Base-by-base conservation (phyloP, 768 basidiomycete genomes). In the Epithele typhae region DNA sequence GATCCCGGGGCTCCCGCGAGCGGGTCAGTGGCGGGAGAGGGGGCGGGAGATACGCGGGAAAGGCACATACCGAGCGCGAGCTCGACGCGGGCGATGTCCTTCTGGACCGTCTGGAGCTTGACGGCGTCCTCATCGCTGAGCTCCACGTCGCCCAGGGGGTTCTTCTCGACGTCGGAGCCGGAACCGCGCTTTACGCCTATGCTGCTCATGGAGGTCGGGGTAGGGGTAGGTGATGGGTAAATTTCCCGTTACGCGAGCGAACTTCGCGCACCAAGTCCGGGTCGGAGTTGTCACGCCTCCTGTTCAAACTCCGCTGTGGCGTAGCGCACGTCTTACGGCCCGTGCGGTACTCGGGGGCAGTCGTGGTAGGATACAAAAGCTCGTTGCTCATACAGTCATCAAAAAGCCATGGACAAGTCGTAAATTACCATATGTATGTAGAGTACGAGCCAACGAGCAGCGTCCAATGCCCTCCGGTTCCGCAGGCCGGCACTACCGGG, bases 151-250 rank as follows among this genome's bases (percentile, higher is more conserved):
- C 77, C 68, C 24, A 88, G 72, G 52, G 81, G 79, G 61, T 66
- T 64, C 64, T 88, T 89, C 63, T 80, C 80, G n/a, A 72, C 77
- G 39, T 87, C 84, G 36, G 82, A 78, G 10, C 87, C 88, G 48
- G 86, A 84, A 35, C 76, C 81, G 66, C 89, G 84, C 73, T 92
- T 88, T 44, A 61, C 63, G 30, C 58, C 61, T 48, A 59, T 61
- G 48, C 42, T 60, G 53, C 55, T 54, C 60, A 62, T 60, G 39
- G 41, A 37, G 37, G 45, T 52, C 23, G 51, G 25, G 34, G 45
- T 25, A 38, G 44, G 25, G n/a, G 40, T 9, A 37, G 34, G 38
- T 40, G 44, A 50, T 48, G 48, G 49, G 53, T 48, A 49, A 49
- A 48, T 41, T 49, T 48, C 52, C 45, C 18, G 36, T 34, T 48